Conservation (phyloP, 2,329 filamentous ascomycete genomes). For the Penicillium sp. region DNA sequence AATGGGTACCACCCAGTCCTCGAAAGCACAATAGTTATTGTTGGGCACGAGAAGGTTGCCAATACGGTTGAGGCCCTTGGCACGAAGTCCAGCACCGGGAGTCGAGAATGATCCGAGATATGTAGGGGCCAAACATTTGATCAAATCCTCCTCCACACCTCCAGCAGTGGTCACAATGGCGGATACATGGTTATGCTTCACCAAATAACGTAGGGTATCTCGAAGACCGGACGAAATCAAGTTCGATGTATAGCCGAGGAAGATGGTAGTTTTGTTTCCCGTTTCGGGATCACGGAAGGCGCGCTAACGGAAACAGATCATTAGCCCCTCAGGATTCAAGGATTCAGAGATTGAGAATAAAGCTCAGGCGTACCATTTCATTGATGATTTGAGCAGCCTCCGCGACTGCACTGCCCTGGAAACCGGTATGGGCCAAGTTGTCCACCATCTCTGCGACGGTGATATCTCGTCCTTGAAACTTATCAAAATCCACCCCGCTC, state of each 20-base stretch:
- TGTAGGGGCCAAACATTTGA: slow-evolving; percentile 94
- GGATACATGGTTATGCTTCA: slow-evolving; percentile 88
- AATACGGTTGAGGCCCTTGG: slow-evolving; percentile 89
- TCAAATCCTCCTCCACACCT: slow-evolving; percentile 94
- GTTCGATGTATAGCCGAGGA: slow-evolving; percentile 96
- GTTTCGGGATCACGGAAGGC: slow-evolving; percentile 79
- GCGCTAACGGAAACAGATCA: slow-evolving; percentile 53
- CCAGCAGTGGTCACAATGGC: slow-evolving; percentile 94
- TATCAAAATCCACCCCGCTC: slow-evolving; percentile 88
- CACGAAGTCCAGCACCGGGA: slow-evolving; percentile 72
- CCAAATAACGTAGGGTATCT: slow-evolving; percentile 87
- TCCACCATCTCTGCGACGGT: slow-evolving; percentile 81
- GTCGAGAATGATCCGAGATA: slow-evolving; percentile 87
- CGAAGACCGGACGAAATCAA: slow-evolving; percentile 93
- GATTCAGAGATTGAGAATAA: neutral
- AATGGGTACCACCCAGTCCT: slow-evolving; percentile 96
- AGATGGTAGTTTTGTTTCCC: slow-evolving; percentile 81
- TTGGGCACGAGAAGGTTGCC: slow-evolving; percentile 96
- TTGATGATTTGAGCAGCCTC: slow-evolving; percentile 92
- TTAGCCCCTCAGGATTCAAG: neutral
- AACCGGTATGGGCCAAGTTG: slow-evolving; percentile 83
- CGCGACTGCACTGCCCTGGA: slow-evolving; percentile 75
- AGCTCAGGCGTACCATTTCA: slow-evolving; percentile 69
- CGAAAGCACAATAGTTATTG: slow-evolving; percentile 94
- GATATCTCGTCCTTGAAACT: slow-evolving; percentile 67